Percentiles rank a stretch among this genome's conserved stretches.
phyloP scores from a whole-genome alignment of 1,284 basidiomycete species.

The Mycena sp. region DNA sequence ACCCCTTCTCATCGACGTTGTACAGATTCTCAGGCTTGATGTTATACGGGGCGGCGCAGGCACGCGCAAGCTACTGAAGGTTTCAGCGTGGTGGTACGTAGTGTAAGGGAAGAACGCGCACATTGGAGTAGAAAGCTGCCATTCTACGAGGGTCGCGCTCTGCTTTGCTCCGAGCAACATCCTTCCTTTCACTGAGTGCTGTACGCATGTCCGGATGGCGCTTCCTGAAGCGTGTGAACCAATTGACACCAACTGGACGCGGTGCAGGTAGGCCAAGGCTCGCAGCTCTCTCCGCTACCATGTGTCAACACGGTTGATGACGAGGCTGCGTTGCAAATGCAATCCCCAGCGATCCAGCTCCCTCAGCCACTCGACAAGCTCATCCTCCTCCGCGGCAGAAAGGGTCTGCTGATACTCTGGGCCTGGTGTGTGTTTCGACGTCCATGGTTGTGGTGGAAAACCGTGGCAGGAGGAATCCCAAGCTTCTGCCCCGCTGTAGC shows the following conservation, averaged over 20 bases:
- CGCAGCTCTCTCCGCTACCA: neutral
- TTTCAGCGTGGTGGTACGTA: neutral
- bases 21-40: neutral
- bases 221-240: neutral
- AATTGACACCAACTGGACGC: neutral
- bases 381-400: conserved; percentile 1
- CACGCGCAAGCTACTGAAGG: neutral
- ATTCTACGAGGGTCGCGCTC: neutral
- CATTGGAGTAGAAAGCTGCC: conserved; percentile 7
- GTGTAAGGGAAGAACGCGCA: neutral
- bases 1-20: conserved; percentile 20
- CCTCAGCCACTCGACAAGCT: neutral
- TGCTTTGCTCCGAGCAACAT: conserved; percentile 2
- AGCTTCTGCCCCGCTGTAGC: neutral
- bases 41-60: neutral
- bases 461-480: neutral
- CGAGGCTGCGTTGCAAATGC: conserved; percentile 1
- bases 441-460: neutral
- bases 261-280: neutral
- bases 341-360: conserved; percentile 19
- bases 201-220: conserved; percentile 13
- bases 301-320: neutral
- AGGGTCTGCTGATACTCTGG: neutral
- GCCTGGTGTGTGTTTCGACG: neutral
- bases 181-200: conserved; percentile 12